Evolutionary conservation across 2,329 filamentous ascomycete genomes (phyloP), one percentile per base, ranked within the genome.

Genomic region (Pseudogymnoascus pannorum): DNA sequence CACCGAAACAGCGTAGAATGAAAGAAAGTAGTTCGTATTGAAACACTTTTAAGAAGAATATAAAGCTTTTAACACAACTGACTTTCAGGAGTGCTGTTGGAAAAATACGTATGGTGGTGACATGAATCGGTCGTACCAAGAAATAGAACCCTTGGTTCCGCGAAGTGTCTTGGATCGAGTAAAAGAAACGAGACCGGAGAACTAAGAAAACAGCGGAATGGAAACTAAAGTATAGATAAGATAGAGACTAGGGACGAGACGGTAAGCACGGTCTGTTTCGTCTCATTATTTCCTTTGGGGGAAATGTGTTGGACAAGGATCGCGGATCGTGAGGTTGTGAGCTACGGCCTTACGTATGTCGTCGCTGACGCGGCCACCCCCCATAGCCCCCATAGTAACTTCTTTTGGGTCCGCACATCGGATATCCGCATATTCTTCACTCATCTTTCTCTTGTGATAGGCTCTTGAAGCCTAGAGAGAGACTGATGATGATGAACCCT

Each of bases 341-440:
- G 26, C 48, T 33, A 54, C 33, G 26, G 48, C 48, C 48, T 9
- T 54, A 54, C 48, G 48, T 54, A 54, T 54, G 48, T 31, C 48
- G 48, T 54, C 48, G 48, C 48, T 54, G 48, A 54, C 48, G 48
- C 48, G 48, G 48, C 48, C 48, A 54, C 48, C 48, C n/a, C n/a
- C n/a, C n/a, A n/a, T n/a, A n/a, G n/a, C n/a, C n/a, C 48, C 48
- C 48, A 54, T 54, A 54, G 26, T 54, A 54, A 31, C 26, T 12
- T 33, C 48, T 26, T 12, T 20, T 26, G 26, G 40, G n/a, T 54
- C 48, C 48, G 26, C 5, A 31, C 48, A 54, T 54, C 48, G 48
- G 48, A 33, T 54, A 54, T 31, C 48, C 16, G 16, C 48, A 31
- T 54, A n/a, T 24, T 24, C 48, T 18, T 31, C 24, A 11, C 48